A percentile compares a stretch with the other conserved stretches of the same genome.
Conservation (phyloP, 192 early-diverging fungal species). For the Backusella tuberculispora region DNA sequence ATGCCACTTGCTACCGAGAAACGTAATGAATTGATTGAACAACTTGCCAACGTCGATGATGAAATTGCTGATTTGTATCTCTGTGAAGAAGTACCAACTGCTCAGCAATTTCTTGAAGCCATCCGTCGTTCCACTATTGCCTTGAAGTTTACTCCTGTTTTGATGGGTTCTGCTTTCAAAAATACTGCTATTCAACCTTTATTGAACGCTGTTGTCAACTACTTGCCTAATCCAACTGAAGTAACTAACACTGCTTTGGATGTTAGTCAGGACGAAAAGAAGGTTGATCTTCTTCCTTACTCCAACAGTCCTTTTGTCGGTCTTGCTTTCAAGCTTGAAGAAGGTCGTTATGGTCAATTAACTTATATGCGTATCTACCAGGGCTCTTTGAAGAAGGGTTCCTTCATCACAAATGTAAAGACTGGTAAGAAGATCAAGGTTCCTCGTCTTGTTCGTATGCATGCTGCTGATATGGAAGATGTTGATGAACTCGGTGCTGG, state of each 20-base stretch:
- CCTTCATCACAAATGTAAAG: conserved; percentile 85
- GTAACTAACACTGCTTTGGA: conserved; percentile 77
- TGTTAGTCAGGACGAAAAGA: conserved; percentile 63
- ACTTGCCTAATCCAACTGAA: conserved; percentile 75
- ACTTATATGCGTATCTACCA: conserved; percentile 98
- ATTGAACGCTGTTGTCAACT: conserved; percentile 70
- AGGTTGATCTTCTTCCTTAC: conserved; percentile 62
- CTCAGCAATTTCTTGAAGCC: conserved; percentile 71
- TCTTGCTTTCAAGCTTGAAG: conserved; percentile 90
- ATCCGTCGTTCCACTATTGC: conserved; percentile 79
- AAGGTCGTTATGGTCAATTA: conserved; percentile 94
- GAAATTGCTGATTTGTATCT: conserved; percentile 82
- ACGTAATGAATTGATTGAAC: conserved; percentile 74
- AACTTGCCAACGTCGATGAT: conserved; percentile 84
- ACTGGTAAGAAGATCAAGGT: conserved; percentile 96
- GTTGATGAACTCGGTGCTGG: conserved; percentile 90
- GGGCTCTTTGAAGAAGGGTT: conserved; percentile 85
- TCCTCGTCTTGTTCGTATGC: conserved; percentile 96
- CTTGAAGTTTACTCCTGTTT: conserved; percentile 80
- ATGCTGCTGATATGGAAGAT: conserved; percentile 98
- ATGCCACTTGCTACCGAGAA: conserved; percentile 67
- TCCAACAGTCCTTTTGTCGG: conserved; percentile 80
- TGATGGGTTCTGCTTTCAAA: conserved; percentile 87
- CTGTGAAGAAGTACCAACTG: conserved; percentile 71
- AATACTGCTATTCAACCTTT: conserved; percentile 83